Evolutionary conservation across 768 basidiomycete species (phyloP).

Genomic region (Macrocybe gigantea): DNA sequence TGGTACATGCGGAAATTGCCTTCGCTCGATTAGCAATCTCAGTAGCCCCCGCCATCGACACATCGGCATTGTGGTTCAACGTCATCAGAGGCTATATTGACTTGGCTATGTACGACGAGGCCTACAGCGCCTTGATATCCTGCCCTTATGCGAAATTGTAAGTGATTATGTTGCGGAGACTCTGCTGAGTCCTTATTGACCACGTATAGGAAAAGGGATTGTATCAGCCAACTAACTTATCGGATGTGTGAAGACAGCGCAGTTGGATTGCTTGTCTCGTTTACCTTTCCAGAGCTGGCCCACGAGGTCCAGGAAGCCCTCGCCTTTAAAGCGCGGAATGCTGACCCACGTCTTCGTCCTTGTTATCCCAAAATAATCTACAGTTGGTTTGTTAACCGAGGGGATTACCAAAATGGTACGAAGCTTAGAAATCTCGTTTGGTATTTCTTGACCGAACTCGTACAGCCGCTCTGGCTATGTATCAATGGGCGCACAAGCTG

Average conservation of each 20-base stretch:
- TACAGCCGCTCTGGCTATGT: slow-evolving; percentile 88
- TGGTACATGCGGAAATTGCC: slow-evolving; percentile 56
- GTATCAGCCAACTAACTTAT: slow-evolving; percentile 76
- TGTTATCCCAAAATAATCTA: slow-evolving; percentile 91
- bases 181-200: slow-evolving; percentile 4
- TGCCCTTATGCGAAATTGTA: slow-evolving; percentile 77
- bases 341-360: slow-evolving; percentile 80
- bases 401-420: slow-evolving; percentile 89
- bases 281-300: slow-evolving; percentile 80
- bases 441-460: slow-evolving; percentile 6
- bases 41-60: slow-evolving; percentile 49
- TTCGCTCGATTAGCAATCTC: slow-evolving; percentile 82
- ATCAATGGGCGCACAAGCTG: slow-evolving; percentile 81
- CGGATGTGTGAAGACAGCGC: slow-evolving; percentile 90
- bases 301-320: slow-evolving; percentile 86
- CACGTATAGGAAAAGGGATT: slow-evolving; percentile 67
- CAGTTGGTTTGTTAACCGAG: slow-evolving; percentile 83
- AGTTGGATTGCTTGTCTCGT: slow-evolving; percentile 68
- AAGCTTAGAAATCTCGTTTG: slow-evolving; percentile 12
- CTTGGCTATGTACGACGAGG: slow-evolving; percentile 76
- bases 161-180: slow-evolving; percentile 26
- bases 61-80: slow-evolving; percentile 70
- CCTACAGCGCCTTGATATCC: slow-evolving; percentile 73
- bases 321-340: slow-evolving; percentile 90
- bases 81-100: slow-evolving; percentile 74